Evolutionary conservation across 2,329 filamentous ascomycete genomes (phyloP).

Genomic region (Monosporascus cannonballus): DNA sequence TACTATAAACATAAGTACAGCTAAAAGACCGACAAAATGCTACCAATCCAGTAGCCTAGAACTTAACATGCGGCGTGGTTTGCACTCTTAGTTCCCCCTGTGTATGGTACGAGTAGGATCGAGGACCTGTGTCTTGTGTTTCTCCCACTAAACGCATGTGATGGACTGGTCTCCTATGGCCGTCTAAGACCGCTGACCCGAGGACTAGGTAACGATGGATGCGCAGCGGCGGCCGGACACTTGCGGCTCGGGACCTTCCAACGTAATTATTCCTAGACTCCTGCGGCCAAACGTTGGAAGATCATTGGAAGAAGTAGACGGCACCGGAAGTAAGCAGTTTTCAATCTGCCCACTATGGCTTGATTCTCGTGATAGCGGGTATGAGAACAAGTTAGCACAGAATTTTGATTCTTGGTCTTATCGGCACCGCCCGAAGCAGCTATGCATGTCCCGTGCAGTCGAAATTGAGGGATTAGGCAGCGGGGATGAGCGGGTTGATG

Average conservation of each 20-base stretch:
- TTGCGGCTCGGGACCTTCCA: not conserved
- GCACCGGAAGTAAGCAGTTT: not conserved
- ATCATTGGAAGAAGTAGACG: not conserved
- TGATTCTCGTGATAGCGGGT: not conserved
- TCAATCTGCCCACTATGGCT: not conserved
- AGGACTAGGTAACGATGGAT: not conserved
- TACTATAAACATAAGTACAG: not conserved
- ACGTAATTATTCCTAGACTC: not conserved
- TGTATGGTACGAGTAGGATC: not conserved
- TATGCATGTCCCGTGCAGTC: not conserved
- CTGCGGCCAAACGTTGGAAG: not conserved
- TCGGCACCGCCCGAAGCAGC: not conserved
- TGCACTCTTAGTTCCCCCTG: no score
- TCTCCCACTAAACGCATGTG: not conserved
- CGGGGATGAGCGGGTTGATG: not conserved
- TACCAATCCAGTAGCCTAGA: not conserved
- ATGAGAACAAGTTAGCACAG: not conserved
- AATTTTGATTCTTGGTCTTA: not conserved
- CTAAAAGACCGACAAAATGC: not conserved
- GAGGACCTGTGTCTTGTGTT: not conserved
- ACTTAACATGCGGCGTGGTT: no score
- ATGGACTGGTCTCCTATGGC: not conserved
- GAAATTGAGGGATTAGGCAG: not conserved
- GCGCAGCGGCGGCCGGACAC: not conserved
- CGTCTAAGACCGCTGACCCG: not conserved